These are phyloP conservation scores for Rhazya stricta DNA, from an alignment of 257 asterid species.

Conservation along the genomic window DNA sequence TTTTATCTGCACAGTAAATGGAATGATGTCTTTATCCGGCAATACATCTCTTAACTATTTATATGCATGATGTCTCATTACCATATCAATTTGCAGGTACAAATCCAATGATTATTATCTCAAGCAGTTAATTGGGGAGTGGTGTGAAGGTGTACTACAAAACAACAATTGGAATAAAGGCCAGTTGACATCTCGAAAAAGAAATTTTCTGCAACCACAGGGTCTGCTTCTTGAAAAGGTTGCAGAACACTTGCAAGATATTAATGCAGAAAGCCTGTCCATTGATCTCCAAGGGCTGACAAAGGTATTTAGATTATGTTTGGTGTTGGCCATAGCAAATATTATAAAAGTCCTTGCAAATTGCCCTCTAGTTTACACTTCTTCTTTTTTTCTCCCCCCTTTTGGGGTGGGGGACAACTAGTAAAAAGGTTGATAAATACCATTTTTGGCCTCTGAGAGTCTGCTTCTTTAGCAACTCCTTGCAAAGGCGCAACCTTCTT, in stretches of 20 bases:
- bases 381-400: not conserved
- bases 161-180: conserved; percentile 30
- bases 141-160: conserved; percentile 92
- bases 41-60: conserved; percentile 1
- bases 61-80: not conserved
- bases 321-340: too few species aligned
- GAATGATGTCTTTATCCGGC: not conserved
- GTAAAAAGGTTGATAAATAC: not conserved
- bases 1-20: not conserved
- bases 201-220: conserved; percentile 38
- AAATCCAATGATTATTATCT: conserved; percentile 82
- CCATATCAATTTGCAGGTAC: conserved; percentile 44
- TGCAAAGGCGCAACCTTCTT: not conserved
- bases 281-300: conserved; percentile 80
- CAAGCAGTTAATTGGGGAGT: conserved; percentile 87
- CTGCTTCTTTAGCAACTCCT: not conserved
- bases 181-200: conserved; percentile 23
- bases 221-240: conserved; percentile 81
- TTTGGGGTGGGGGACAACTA: not conserved
- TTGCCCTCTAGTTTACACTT: not conserved
- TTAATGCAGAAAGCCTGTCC: conserved; percentile 52
- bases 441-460: not conserved
- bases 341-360: not conserved
- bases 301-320: conserved; percentile 39
- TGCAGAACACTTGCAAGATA: conserved; percentile 73